Conservation (phyloP, 2,329 filamentous ascomycete species). For the Sarocladiaceae sp. region DNA sequence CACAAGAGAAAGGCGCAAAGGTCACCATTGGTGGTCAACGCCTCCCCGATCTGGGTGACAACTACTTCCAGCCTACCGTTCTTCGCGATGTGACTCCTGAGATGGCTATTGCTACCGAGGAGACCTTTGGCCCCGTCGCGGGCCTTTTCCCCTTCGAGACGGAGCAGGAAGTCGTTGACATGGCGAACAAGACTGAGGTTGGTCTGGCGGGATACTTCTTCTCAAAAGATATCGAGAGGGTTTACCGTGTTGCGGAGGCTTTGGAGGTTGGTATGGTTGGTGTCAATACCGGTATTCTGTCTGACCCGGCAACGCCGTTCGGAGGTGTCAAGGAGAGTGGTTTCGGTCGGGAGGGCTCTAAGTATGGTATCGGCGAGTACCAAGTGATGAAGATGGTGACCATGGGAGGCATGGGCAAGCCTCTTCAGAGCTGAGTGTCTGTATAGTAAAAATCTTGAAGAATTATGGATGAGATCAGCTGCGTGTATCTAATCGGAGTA, state of each 20-base stretch:
- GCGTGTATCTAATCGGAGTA: no score
- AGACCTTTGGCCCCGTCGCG: conserved; percentile 94
- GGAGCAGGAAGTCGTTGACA: conserved; percentile 79
- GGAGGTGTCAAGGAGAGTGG: conserved; percentile 81
- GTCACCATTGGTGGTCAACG: conserved; percentile 72
- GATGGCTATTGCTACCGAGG: conserved; percentile 81
- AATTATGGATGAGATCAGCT: no score
- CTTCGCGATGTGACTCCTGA: conserved; percentile 79
- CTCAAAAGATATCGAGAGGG: conserved; percentile 57
- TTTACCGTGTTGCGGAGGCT: conserved; percentile 59
- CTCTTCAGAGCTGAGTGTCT: conserved; percentile 39
- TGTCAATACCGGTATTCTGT: conserved; percentile 70
- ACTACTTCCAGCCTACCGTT: conserved; percentile 89
- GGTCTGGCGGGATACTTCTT: conserved; percentile 95
- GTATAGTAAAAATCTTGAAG: no score
- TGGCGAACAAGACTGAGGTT: conserved; percentile 80
- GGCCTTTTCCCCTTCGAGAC: conserved; percentile 85
- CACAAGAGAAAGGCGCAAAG: conserved; percentile 70
- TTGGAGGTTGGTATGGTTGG: conserved; percentile 87
- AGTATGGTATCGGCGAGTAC: conserved; percentile 75
- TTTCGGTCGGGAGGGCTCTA: conserved; percentile 74
- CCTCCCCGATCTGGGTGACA: conserved; percentile 68
- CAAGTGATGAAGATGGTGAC: conserved; percentile 64
- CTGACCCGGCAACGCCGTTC: conserved; percentile 58
- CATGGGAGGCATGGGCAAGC: conserved; percentile 50